phyloP scores from a whole-genome alignment of 176 grass and related monocot genomes.

The Aegilops sharonensis region DNA sequence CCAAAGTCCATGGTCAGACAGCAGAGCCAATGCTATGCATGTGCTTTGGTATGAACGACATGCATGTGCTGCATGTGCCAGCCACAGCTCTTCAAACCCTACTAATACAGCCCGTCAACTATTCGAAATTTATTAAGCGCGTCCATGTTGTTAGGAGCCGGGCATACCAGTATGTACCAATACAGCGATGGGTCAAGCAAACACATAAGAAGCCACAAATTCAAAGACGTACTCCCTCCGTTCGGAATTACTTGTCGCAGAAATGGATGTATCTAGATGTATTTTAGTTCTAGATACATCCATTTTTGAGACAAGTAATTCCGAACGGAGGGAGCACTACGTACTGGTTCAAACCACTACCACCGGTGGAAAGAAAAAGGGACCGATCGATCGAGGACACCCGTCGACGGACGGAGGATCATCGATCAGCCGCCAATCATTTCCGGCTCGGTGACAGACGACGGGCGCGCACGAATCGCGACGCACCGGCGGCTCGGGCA shows the following conservation, averaged over 20 bases:
- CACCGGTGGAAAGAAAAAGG: not conserved
- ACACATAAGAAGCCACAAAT: not conserved
- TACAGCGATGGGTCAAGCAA: not conserved
- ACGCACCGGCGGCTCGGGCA: not conserved
- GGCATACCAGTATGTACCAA: not conserved
- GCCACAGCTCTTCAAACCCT: not conserved
- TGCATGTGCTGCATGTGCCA: not conserved
- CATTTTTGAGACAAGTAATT: too few relatives aligned
- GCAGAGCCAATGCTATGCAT: not conserved
- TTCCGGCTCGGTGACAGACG: not conserved
- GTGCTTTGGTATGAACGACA: not conserved
- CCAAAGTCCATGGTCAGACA: not conserved
- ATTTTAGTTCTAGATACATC: too few relatives aligned
- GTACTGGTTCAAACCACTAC: too few relatives aligned
- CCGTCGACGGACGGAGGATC: not conserved
- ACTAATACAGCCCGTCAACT: not conserved
- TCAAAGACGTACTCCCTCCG: not conserved
- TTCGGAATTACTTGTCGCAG: too few relatives aligned
- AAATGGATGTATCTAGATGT: too few relatives aligned
- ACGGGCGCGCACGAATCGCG: conserved; percentile 5
- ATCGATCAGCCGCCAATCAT: not conserved
- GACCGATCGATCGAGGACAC: not conserved
- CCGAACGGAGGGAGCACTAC: too few relatives aligned
- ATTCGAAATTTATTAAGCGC: not conserved
- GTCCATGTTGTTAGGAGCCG: conserved; percentile 18